Evolutionary conservation across 208 protist genomes (phyloP).

Genomic region (Acanthamoeba sp.): DNA sequence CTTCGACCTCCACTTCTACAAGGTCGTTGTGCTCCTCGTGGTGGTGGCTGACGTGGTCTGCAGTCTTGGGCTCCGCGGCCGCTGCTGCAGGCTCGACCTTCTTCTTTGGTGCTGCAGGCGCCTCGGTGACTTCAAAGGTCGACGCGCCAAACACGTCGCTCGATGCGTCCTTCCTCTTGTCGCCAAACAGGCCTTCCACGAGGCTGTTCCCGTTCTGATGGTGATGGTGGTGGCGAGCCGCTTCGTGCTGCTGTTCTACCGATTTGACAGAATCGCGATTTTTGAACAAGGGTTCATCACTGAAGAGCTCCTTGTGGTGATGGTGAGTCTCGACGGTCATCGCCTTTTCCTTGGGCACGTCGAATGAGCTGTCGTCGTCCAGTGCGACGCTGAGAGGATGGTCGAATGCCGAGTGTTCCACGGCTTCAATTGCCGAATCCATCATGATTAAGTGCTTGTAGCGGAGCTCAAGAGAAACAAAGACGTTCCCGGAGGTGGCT

Average conservation of each 20-base stretch:
- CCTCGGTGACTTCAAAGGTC: conserved; percentile 15
- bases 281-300: not conserved
- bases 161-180: not conserved
- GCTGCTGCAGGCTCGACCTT: not conserved
- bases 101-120: not conserved
- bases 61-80: not conserved
- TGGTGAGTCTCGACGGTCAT: not conserved
- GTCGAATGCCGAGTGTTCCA: not conserved
- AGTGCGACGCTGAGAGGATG: not conserved
- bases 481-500: too few relatives aligned
- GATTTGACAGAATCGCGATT: not conserved
- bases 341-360: not conserved
- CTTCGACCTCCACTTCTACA: not conserved
- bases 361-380: not conserved
- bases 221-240: not conserved
- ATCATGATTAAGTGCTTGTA: not conserved
- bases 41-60: not conserved
- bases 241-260: too few relatives aligned
- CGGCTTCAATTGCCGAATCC: not conserved
- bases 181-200: not conserved
- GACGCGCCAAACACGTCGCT: not conserved
- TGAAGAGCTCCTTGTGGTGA: not conserved
- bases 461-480: too few relatives aligned
- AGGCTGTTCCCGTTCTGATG: not conserved
- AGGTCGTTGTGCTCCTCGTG: not conserved